phyloP scores from a whole-genome alignment of 495 filamentous ascomycete species.

The Neurospora sp. region DNA sequence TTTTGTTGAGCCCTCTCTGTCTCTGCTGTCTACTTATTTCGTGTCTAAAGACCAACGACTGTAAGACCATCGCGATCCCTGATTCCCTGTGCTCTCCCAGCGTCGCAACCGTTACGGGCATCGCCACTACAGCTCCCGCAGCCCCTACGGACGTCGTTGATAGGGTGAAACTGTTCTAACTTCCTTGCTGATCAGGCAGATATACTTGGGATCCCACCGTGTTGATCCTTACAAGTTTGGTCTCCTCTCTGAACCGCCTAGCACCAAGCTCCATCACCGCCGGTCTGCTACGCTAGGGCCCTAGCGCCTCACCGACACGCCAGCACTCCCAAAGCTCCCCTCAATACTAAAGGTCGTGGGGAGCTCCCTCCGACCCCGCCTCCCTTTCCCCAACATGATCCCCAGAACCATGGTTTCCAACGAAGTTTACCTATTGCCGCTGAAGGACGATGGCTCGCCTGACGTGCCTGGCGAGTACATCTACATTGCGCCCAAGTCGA shows the following conservation, averaged over 20 bases:
- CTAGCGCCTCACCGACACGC: not conserved
- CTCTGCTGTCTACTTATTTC: not conserved
- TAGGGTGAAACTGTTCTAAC: not conserved
- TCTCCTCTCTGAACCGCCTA: constrained; percentile 5
- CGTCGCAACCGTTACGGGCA: not conserved
- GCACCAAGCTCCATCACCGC: not conserved
- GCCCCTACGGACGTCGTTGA: not conserved
- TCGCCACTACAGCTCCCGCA: not conserved
- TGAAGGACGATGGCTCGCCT: constrained; percentile 87
- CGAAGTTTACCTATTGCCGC: constrained; percentile 74
- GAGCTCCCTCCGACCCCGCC: not conserved
- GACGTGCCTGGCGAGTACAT: constrained; percentile 85
- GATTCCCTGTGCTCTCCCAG: not conserved
- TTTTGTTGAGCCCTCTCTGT: not conserved
- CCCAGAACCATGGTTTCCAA: constrained; percentile 44
- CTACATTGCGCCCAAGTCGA: constrained; percentile 68
- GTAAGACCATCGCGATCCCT: not conserved
- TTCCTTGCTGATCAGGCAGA: not conserved
- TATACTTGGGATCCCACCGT: not conserved
- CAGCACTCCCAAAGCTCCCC: not conserved
- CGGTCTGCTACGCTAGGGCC: not conserved
- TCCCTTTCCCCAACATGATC: constrained; percentile 26
- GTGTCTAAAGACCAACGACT: not conserved
- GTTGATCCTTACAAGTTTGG: not conserved
- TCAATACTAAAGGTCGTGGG: not conserved